Conservation (phyloP, 73 alveolate genomes). For the Paraurostyla sp. region DNA sequence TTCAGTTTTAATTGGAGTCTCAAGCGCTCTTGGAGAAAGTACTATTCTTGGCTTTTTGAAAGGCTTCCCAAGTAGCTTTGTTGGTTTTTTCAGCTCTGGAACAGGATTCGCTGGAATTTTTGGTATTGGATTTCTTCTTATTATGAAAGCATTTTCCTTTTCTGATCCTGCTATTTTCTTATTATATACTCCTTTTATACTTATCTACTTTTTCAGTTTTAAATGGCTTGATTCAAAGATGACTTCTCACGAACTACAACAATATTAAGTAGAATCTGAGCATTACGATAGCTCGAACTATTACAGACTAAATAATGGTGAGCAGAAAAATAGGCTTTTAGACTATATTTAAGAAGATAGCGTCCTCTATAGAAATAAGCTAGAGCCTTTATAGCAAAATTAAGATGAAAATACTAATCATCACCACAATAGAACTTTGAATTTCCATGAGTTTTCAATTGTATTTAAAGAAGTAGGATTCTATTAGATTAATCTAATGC, state of each 20-base stretch:
- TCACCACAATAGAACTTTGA: no score
- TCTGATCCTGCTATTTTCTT: neutral
- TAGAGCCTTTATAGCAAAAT: no score
- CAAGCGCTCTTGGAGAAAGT: conserved; percentile 54
- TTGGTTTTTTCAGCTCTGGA: conserved; percentile 72
- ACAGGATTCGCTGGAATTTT: conserved; percentile 92
- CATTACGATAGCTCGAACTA: no score
- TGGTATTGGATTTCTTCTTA: conserved; percentile 77
- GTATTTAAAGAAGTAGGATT: conserved; percentile 65
- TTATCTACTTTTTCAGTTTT: neutral
- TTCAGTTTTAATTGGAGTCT: conserved; percentile 15
- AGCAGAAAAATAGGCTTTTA: no score
- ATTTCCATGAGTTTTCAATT: conserved; percentile 29
- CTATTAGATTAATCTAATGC: conserved; percentile 61
- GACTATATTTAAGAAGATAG: no score
- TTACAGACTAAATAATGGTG: no score
- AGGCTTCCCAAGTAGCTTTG: conserved; percentile 47
- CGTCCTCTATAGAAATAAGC: no score
- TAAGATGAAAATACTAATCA: no score
- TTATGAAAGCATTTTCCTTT: conserved; percentile 58
- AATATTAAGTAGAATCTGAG: no score
- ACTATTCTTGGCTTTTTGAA: conserved; percentile 52
- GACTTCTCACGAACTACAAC: neutral
- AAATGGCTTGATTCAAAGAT: neutral
- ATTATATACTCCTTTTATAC: neutral